These are phyloP conservation scores for Eleusine coracana DNA, from an alignment of 176 grass and related monocot genomes.

Conservation along the genomic window DNA sequence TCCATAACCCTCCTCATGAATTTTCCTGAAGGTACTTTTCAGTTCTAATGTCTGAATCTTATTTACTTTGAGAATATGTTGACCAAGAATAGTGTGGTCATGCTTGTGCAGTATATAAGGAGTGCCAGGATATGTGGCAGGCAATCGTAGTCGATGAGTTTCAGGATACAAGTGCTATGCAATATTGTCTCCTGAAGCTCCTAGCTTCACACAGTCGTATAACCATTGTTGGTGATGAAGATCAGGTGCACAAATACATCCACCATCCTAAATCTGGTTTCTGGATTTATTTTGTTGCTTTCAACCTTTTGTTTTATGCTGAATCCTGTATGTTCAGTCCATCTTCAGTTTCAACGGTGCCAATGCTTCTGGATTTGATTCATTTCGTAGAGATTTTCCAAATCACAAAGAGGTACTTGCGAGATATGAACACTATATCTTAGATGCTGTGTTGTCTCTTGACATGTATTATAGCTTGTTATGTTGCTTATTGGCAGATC, in stretches of 20 bases:
- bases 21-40: constrained; percentile 80
- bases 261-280: constrained; percentile 34
- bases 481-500: constrained; percentile 59
- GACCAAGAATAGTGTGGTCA: constrained; percentile 12
- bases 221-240: constrained; percentile 95
- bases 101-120: constrained; percentile 68
- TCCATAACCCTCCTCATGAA: constrained; percentile 78
- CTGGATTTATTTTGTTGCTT: constrained; percentile 17
- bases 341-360: constrained; percentile 99
- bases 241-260: constrained; percentile 67
- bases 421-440: not conserved
- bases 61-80: constrained; percentile 20
- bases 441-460: constrained; percentile 10
- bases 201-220: constrained; percentile 86
- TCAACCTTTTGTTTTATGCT: constrained; percentile 28
- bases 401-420: constrained; percentile 76
- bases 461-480: constrained; percentile 31
- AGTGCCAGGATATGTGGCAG: constrained; percentile 78
- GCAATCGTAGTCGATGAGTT: constrained; percentile 95
- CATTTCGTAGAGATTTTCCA: constrained; percentile 89
- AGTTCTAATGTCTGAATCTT: constrained; percentile 13
- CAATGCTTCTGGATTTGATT: constrained; percentile 90
- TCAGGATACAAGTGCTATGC: constrained; percentile 99
- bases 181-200: constrained; percentile 80
- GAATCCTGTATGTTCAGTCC: constrained; percentile 62